These are phyloP conservation scores for Tardiomyces depauwii DNA, from an alignment of 1,139 yeast genomes.

Conservation along the genomic window DNA sequence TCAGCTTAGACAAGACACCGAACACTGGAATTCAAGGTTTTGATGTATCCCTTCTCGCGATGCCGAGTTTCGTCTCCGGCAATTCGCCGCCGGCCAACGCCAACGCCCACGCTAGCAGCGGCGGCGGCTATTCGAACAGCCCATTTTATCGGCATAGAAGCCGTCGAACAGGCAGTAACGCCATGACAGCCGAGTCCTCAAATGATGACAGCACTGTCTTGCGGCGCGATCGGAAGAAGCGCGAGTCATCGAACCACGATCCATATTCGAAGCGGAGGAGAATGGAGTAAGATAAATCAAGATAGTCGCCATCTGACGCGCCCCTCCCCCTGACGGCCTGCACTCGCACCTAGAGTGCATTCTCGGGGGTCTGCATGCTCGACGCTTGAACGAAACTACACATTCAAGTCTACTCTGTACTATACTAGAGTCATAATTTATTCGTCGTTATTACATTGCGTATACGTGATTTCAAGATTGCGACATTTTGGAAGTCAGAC, in stretches of 20 bases:
- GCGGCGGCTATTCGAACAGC: background rate
- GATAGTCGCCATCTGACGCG: too few relatives aligned
- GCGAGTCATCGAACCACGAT: conserved; percentile 7
- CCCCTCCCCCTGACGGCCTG: too few relatives aligned
- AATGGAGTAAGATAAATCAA: conserved; percentile 4
- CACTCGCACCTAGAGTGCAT: too few relatives aligned
- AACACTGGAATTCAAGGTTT: conserved; percentile 72
- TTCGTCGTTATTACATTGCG: too few relatives aligned
- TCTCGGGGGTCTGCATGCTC: too few relatives aligned
- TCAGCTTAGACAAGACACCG: conserved; percentile 58
- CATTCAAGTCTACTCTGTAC: too few relatives aligned
- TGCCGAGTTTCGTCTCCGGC: conserved; percentile 16
- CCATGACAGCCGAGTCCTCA: conserved; percentile 8
- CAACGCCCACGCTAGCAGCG: background rate
- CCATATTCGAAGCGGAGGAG: conserved; percentile 8
- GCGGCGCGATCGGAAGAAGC: conserved; percentile 5
- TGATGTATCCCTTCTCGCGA: conserved; percentile 56
- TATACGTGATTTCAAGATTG: too few relatives aligned
- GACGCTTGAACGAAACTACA: too few relatives aligned
- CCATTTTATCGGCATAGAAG: too few relatives aligned
- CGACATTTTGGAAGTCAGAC: background rate
- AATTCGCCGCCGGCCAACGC: conserved; percentile 5
- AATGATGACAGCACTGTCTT: conserved; percentile 13
- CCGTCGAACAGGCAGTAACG: too few relatives aligned
- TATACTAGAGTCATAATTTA: too few relatives aligned